phyloP scores from a whole-genome alignment of 352 stramenopile genomes.

The Phytophthora cajani region DNA sequence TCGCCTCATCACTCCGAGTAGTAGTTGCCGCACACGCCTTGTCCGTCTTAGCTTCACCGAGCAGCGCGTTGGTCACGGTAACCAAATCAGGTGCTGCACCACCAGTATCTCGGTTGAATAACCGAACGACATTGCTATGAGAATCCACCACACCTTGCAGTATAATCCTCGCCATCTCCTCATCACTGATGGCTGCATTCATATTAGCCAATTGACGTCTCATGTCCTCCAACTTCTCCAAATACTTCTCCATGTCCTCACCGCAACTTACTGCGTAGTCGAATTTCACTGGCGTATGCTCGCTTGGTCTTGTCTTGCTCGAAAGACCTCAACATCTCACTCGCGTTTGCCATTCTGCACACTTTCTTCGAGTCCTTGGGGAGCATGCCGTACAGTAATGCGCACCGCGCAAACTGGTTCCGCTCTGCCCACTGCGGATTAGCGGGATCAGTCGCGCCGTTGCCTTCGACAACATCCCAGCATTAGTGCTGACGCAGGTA shows the following conservation, averaged over 20 bases:
- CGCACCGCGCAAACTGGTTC: not conserved
- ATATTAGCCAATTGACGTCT: not conserved
- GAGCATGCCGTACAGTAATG: constrained; percentile 3
- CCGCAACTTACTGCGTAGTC: constrained; percentile 4
- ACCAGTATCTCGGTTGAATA: not conserved
- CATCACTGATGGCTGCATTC: not conserved
- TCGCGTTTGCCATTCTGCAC: not conserved
- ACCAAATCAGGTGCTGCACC: not conserved
- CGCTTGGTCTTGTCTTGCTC: constrained; percentile 13
- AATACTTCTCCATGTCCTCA: not conserved
- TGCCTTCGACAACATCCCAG: not conserved
- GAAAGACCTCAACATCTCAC: not conserved
- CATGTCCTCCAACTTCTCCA: not conserved
- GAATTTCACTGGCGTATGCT: constrained; percentile 12
- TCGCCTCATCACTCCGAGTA: not conserved
- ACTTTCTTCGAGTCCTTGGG: constrained; percentile 15
- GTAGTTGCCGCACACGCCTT: not conserved
- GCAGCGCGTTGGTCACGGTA: not conserved
- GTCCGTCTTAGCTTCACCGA: not conserved
- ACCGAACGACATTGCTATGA: not conserved
- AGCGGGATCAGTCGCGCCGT: not conserved
- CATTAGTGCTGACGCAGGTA: not conserved
- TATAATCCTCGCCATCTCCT: not conserved
- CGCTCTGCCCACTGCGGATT: not conserved
- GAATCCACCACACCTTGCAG: not conserved